Percentiles rank a stretch among this genome's conserved stretches.
Conservation (phyloP, 495 filamentous ascomycete species). For the Sporormia fimetaria region DNA sequence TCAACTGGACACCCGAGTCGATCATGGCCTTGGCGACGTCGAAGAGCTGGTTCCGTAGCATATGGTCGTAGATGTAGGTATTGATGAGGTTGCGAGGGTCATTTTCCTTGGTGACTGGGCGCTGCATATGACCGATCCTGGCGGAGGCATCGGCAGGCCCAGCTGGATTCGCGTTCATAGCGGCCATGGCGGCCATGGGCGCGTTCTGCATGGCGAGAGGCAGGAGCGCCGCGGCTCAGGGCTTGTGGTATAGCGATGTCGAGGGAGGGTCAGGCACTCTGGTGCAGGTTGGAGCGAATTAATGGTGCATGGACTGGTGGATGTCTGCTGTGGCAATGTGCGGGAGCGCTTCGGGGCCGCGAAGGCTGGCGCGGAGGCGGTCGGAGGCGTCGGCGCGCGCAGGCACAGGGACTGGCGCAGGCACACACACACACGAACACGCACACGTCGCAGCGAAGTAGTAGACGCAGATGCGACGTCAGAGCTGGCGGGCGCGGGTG, state of each 20-base stretch:
- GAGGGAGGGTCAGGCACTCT: neutral
- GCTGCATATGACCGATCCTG: constrained; percentile 23
- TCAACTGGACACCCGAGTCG: constrained; percentile 44
- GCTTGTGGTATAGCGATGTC: neutral
- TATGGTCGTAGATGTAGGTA: constrained; percentile 97
- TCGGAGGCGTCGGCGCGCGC: too few relatives aligned
- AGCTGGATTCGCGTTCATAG: constrained; percentile 22
- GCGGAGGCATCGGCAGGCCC: constrained; percentile 29
- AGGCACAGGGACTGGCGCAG: too few relatives aligned
- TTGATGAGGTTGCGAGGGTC: constrained; percentile 44
- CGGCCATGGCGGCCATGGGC: constrained; percentile 28
- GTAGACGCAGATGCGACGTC: too few relatives aligned
- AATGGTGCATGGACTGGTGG: too few relatives aligned
- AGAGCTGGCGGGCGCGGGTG: too few relatives aligned
- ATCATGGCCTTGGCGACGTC: constrained; percentile 67
- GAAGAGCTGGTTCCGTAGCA: constrained; percentile 68
- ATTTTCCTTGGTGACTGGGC: neutral
- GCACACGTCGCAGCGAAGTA: too few relatives aligned
- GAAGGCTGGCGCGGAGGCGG: too few relatives aligned
- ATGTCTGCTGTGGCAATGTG: too few relatives aligned
- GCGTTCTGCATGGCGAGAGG: constrained; percentile 26
- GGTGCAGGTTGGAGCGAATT: too few relatives aligned
- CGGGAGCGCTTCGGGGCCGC: too few relatives aligned
- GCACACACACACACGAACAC: too few relatives aligned
- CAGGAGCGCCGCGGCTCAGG: neutral